Conservation (phyloP, 257 asterid genomes). For the Ballota nigra region DNA sequence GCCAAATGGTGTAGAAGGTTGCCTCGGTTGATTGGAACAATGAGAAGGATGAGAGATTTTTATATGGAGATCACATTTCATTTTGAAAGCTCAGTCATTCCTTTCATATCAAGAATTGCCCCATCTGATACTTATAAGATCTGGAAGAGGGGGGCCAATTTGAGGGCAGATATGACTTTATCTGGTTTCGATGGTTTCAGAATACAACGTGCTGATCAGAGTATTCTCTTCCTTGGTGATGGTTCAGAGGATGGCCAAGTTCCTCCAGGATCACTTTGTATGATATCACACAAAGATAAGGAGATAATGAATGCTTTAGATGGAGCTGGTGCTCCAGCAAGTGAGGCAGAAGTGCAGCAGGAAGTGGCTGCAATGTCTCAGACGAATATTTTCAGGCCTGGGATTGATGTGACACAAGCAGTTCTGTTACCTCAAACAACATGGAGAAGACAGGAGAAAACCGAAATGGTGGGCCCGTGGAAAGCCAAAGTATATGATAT, state of each 20-base stretch:
- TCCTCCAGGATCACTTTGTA: constrained; percentile 79
- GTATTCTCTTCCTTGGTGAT: constrained; percentile 90
- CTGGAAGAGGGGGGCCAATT: constrained; percentile 94
- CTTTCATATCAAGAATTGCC: constrained; percentile 93
- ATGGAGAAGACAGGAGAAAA: constrained; percentile 86
- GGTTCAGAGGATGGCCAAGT: constrained; percentile 92
- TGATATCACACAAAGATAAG: constrained; percentile 85
- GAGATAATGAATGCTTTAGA: constrained; percentile 96
- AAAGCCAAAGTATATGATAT: constrained; percentile 92
- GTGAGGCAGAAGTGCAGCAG: constrained; percentile 77
- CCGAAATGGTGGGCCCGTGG: constrained; percentile 86
- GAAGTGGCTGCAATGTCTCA: constrained; percentile 94
- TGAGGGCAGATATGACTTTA: constrained; percentile 96
- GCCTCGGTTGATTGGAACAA: constrained; percentile 79
- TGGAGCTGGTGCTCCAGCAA: constrained; percentile 89
- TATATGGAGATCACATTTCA: constrained; percentile 97
- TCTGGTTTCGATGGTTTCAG: constrained; percentile 96
- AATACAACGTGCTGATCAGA: constrained; percentile 93
- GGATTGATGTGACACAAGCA: constrained; percentile 91
- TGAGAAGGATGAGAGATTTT: constrained; percentile 96
- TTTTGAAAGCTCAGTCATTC: constrained; percentile 96
- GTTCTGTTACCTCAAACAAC: constrained; percentile 87
- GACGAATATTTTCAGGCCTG: constrained; percentile 91
- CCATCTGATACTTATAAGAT: constrained; percentile 96
- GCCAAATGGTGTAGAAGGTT: constrained; percentile 98